phyloP scores from a whole-genome alignment of 2,329 filamentous ascomycete genomes.

The Alternaria triticina region DNA sequence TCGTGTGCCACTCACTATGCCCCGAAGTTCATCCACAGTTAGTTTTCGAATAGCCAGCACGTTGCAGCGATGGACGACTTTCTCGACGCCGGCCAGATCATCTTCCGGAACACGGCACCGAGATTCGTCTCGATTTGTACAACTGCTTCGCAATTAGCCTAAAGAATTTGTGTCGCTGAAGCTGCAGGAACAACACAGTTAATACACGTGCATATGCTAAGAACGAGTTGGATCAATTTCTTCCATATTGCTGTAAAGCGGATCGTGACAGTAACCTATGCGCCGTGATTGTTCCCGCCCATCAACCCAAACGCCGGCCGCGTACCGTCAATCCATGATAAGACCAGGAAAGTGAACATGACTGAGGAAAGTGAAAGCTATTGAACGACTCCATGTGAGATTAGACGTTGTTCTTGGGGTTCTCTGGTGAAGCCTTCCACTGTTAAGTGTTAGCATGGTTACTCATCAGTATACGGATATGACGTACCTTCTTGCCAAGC shows the following conservation, averaged over 20 bases:
- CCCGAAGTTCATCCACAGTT: background rate
- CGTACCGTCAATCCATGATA: background rate
- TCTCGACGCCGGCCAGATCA: background rate
- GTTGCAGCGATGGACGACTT: background rate
- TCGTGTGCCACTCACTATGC: background rate
- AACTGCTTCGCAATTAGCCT: slow-evolving; percentile 25
- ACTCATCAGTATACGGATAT: background rate
- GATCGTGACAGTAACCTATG: slow-evolving; percentile 12
- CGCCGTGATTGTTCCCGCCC: slow-evolving; percentile 8
- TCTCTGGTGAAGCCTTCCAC: slow-evolving; percentile 47
- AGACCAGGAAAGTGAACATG: background rate
- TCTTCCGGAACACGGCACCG: background rate
- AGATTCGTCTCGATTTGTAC: background rate
- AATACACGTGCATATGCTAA: slow-evolving; percentile 16
- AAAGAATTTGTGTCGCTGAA: slow-evolving; percentile 23
- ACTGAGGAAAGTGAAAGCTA: background rate
- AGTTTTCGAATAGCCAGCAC: background rate
- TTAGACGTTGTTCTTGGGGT: slow-evolving; percentile 42
- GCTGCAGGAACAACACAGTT: slow-evolving; percentile 29
- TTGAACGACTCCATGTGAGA: background rate
- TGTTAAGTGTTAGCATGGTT: slow-evolving; percentile 16
- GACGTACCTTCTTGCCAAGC: slow-evolving; percentile 43
- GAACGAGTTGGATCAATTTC: slow-evolving; percentile 16
- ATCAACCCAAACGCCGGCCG: slow-evolving; percentile 2
- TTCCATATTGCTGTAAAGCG: slow-evolving; percentile 32